phyloP scores from a whole-genome alignment of 1,139 yeast genomes.

The Taphrina flavorubra region DNA sequence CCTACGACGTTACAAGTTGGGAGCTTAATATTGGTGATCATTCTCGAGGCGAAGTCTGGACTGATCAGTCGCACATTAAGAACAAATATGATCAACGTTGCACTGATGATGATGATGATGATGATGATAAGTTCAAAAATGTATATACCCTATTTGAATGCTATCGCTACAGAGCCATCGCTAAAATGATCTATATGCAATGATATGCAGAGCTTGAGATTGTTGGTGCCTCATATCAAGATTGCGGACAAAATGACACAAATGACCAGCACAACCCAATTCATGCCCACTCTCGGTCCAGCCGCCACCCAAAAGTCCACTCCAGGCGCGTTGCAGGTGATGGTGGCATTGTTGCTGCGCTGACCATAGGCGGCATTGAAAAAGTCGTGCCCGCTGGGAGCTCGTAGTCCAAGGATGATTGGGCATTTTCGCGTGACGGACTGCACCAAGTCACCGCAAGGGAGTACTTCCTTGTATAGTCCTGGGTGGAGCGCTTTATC shows the following conservation, averaged over 20 bases:
- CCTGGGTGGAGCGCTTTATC: slow-evolving; percentile 66
- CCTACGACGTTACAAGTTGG: too few species aligned
- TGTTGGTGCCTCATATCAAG: background rate
- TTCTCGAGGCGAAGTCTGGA: too few species aligned
- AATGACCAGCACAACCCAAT: background rate
- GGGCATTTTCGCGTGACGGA: slow-evolving; percentile 86
- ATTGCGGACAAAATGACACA: background rate
- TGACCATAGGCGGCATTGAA: slow-evolving; percentile 43
- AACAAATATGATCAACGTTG: too few species aligned
- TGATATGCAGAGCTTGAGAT: background rate
- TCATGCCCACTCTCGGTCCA: background rate
- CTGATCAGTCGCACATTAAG: too few species aligned
- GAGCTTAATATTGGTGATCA: too few species aligned
- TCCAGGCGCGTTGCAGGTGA: slow-evolving; percentile 43
- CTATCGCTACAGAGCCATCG: slow-evolving; percentile 10
- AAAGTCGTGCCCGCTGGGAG: slow-evolving; percentile 59
- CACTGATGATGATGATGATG: too few species aligned
- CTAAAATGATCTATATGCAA: background rate
- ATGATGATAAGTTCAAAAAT: too few species aligned
- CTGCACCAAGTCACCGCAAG: slow-evolving; percentile 82
- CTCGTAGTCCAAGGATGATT: slow-evolving; percentile 69
- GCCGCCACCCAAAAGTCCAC: slow-evolving; percentile 41
- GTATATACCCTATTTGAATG: background rate
- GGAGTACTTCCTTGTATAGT: slow-evolving; percentile 77
- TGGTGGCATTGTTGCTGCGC: slow-evolving; percentile 33